These are phyloP conservation scores for Dothideomycetes sp. DNA, from an alignment of 2,329 filamentous ascomycete genomes.

Conservation along the genomic window DNA sequence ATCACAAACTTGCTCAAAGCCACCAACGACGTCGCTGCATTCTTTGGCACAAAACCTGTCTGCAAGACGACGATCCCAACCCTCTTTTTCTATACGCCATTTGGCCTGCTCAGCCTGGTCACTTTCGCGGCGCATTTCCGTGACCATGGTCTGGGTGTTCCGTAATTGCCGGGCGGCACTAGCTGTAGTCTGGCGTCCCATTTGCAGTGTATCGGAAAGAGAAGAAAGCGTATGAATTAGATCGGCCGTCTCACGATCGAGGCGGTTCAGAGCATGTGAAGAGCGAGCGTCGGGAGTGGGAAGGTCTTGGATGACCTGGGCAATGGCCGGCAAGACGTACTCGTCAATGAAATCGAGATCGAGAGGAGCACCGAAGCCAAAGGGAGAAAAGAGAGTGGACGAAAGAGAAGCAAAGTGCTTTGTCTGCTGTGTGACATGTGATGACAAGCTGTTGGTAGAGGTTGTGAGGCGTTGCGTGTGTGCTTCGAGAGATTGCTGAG, in stretches of 20 bases:
- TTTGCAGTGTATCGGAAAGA: slow-evolving; percentile 84
- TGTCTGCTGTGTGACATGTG: slow-evolving; percentile 66
- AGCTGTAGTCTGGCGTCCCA: slow-evolving; percentile 80
- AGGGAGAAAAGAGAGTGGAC: slow-evolving; percentile 60
- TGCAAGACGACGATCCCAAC: slow-evolving; percentile 72
- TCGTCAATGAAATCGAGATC: slow-evolving; percentile 59
- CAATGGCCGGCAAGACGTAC: slow-evolving; percentile 54
- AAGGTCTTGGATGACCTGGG: slow-evolving; percentile 56
- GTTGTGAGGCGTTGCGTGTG: slow-evolving; percentile 27
- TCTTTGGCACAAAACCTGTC: slow-evolving; percentile 74
- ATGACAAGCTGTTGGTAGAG: slow-evolving; percentile 44
- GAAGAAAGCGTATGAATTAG: slow-evolving; percentile 73
- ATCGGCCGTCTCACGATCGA: slow-evolving; percentile 58
- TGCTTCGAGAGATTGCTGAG: slow-evolving; percentile 26
- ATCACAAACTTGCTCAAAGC: slow-evolving; percentile 86
- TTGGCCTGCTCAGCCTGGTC: slow-evolving; percentile 76
- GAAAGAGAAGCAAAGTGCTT: slow-evolving; percentile 65
- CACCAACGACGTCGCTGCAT: slow-evolving; percentile 79
- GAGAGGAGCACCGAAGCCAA: slow-evolving; percentile 52
- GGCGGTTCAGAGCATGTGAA: slow-evolving; percentile 56
- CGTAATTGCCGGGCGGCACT: slow-evolving; percentile 71
- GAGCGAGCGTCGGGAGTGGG: slow-evolving; percentile 57
- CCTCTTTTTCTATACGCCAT: slow-evolving; percentile 68
- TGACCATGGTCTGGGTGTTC: slow-evolving; percentile 74
- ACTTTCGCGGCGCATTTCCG: slow-evolving; percentile 74